Evolutionary conservation across 352 stramenopile genomes (phyloP), one percentile per base, ranked within the genome.

Genomic region (Globisporangium irregulare): DNA sequence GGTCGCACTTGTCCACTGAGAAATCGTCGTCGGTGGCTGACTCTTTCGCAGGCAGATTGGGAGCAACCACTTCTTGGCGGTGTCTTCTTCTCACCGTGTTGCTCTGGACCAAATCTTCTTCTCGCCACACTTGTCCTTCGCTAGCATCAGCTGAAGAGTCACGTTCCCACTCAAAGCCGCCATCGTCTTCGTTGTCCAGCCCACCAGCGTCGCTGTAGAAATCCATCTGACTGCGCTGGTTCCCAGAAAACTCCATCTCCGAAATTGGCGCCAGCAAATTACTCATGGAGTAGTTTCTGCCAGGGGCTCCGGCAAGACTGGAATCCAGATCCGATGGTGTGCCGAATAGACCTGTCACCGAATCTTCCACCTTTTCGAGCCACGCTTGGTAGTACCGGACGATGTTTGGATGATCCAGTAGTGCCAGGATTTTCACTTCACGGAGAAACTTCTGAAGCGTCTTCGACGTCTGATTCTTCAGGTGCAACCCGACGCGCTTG

Each of bases 331-430:
- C 59, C 54, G 66, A 72, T 58, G 71, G 55, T 18, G 63, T 72
- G 22, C 71, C 73, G 6, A 69, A 73, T 9, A 70, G 46, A 29
- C 29, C 64, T 6, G 36, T 70, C 46, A 66, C 64, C 4, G 69
- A 77, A 58, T 93, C 78, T 67, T 91, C 88, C 3, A 97, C 81
- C 57, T 92, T 95, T 64, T 97, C 90, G 5, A 97, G 73, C 90
- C 90, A 97, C 20, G 91, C 90, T 69, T 93, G 82, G 66, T 98
- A 98, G 72, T 95, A 96, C 27, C 93, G 80, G 2, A 98, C 93
- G 59, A 98, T 96, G 77, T 98, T 98, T 1, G 89, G 79, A 80
- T 98, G 93, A 73, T 98, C 93, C 38, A 98, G 74, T 43, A 94
- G 66, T 3, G 92, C 93, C 34, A 98, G 70, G 73, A 97, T 97